A percentile compares a stretch with the other conserved stretches of the same genome.
These are phyloP conservation scores for Tulasnella sp. DNA, from an alignment of 768 basidiomycete genomes.

Conservation along the genomic window DNA sequence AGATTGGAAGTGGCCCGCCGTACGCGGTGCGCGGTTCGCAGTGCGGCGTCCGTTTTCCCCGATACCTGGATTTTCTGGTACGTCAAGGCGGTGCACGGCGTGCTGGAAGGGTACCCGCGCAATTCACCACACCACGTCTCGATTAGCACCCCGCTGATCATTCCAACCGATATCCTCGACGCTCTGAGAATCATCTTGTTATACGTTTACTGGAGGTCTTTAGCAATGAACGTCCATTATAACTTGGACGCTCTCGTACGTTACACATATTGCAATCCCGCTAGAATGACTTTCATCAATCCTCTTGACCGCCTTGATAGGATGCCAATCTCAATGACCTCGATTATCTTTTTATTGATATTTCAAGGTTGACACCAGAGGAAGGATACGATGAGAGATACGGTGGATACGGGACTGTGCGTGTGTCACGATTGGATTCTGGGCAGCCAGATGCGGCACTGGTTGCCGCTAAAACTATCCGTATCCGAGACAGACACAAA, in stretches of 20 bases:
- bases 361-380: background rate
- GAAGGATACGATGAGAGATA: background rate
- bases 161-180: too few relatives aligned
- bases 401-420: background rate
- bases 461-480: background rate
- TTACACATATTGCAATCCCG: background rate
- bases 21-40: too few relatives aligned
- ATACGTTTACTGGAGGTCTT: too few relatives aligned
- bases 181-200: too few relatives aligned
- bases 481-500: background rate
- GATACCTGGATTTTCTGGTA: too few relatives aligned
- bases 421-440: background rate
- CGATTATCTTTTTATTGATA: background rate
- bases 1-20: too few relatives aligned
- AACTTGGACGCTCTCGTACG: background rate
- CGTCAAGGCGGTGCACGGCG: too few relatives aligned
- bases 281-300: background rate
- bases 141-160: too few relatives aligned
- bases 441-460: background rate
- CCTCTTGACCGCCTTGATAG: background rate
- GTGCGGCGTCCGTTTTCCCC: too few relatives aligned
- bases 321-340: background rate
- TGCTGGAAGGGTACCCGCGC: too few relatives aligned
- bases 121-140: too few relatives aligned
- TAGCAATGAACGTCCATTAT: too few relatives aligned